Conservation (phyloP, 768 basidiomycete genomes). For the Kwoniella newhampshirensis region DNA sequence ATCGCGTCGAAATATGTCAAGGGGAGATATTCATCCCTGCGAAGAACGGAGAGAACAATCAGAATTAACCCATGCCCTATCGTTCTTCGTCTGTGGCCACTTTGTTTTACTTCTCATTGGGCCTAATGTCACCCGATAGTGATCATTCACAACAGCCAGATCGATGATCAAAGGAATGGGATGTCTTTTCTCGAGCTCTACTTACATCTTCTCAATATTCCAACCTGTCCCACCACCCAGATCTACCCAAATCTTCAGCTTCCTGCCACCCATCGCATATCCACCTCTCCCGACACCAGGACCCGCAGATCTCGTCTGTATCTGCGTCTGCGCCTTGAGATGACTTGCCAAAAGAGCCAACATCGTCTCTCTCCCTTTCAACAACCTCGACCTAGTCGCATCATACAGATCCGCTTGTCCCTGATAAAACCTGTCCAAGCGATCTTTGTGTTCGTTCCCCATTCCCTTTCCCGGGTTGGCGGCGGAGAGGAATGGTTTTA, state of each 20-base stretch:
- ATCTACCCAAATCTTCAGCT: constrained; percentile 71
- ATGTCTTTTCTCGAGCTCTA: no score
- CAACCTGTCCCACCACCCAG: constrained; percentile 75
- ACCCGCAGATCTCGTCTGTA: no score
- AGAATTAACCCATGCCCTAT: no score
- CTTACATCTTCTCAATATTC: constrained; percentile 67
- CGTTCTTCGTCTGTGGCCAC: no score
- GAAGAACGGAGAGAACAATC: no score
- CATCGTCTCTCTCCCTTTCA: constrained; percentile 73
- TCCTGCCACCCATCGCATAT: constrained; percentile 48
- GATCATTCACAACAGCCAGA: no score
- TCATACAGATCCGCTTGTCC: constrained; percentile 75
- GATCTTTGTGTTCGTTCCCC: constrained; percentile 44
- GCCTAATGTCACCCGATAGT: no score
- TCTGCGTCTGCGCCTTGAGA: constrained; percentile 57
- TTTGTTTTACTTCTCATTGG: no score
- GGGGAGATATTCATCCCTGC: constrained; percentile 59
- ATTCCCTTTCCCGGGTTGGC: neutral
- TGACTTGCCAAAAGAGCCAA: constrained; percentile 67
- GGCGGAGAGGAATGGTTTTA: constrained; percentile 49
- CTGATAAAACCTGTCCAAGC: constrained; percentile 60
- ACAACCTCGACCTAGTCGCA: constrained; percentile 62
- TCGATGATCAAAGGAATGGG: no score
- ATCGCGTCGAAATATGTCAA: constrained; percentile 65
- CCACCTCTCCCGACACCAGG: no score